Evolutionary conservation across 2,329 filamentous ascomycete species (phyloP).

Genomic region (Triangularia verruculosa): DNA sequence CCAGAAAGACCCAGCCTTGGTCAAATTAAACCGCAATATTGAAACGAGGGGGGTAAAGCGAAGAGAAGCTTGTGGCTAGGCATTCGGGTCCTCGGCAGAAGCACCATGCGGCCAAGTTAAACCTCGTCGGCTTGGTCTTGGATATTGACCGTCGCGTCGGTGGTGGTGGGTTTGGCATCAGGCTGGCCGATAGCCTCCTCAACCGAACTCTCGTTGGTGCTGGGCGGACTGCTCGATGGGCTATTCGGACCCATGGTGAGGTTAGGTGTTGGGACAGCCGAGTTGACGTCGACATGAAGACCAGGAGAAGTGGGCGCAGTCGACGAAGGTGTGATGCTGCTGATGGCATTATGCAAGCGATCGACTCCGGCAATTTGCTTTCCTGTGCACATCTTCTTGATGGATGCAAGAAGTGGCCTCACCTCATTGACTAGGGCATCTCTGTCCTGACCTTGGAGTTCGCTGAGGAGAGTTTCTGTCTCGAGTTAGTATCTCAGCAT

Average conservation of each 20-base stretch:
- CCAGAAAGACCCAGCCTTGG: background rate
- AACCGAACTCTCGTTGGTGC: conserved; percentile 57
- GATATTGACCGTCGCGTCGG: background rate
- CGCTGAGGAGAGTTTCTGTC: conserved; percentile 73
- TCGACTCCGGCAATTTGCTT: conserved; percentile 67
- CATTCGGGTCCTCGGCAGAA: too few relatives aligned
- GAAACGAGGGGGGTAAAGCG: background rate
- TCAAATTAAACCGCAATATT: background rate
- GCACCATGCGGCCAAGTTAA: background rate
- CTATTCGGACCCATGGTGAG: conserved; percentile 69
- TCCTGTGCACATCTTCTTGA: conserved; percentile 63
- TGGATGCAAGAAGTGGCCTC: conserved; percentile 55
- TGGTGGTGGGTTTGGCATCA: conserved; percentile 10
- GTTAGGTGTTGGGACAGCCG: conserved; percentile 60
- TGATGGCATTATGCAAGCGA: conserved; percentile 43
- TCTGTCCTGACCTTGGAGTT: conserved; percentile 59
- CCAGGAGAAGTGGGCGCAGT: conserved; percentile 35
- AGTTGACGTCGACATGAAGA: conserved; percentile 46
- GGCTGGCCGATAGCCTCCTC: conserved; percentile 36
- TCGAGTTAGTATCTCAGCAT: conserved; percentile 23
- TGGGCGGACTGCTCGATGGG: conserved; percentile 64
- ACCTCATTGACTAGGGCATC: conserved; percentile 61
- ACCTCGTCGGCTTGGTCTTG: conserved; percentile 8
- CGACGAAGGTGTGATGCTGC: conserved; percentile 27
- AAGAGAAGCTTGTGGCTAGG: background rate